Base-by-base conservation (phyloP, 805 yeast species). In the Wickerhamiella australiensis region DNA sequence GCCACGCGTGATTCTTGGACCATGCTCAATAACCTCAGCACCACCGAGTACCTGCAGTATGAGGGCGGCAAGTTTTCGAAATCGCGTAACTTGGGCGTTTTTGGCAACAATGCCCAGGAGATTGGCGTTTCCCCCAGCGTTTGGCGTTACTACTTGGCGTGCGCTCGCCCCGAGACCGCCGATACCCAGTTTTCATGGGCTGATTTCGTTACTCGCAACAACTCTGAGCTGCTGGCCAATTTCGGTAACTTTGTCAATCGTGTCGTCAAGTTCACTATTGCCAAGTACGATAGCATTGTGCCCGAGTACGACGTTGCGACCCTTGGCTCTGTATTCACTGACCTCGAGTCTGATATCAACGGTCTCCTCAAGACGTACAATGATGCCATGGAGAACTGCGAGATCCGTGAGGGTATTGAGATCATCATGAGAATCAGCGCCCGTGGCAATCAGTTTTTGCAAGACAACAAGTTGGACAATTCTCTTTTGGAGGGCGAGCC, bases 21-120 rank as follows among this genome's bases (percentile, higher is more conserved):
- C 52, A 80, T 78, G 77, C 73, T 88, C 57, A 85, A 86, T 61
- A 95, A 88, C 66, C 69, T 92, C 58, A 84, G 80, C 64, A 88
- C 98, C 42, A 92, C 99, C 11, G 99, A 90, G 69, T 92, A 92
- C 64, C 73, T 92, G 61, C 97, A 92, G 68, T 92, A 92, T 62
- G 99, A 92, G 71, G 94, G 90, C 54, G 98, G 98, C 56, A 92
- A 92, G 68, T 92, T 92, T 72, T 90, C 97, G 50, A 92, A 92
- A 70, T 85, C 95, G n/a, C 80, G 98, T 69, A 92, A 92, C 58
- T 76, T 90, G 54, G 99, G 99, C 68, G 99, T 92, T 41, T 92
- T 92, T 63, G 99, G 99, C 63, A 90, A 90, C 70, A 88, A 85
- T 62, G 99, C 97, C 38, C 79, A 86, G 68, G 96, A 85, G 33